Evolutionary conservation across 352 stramenopile genomes (phyloP), one percentile per base, ranked within the genome.

Genomic region (Pythium biforme): DNA sequence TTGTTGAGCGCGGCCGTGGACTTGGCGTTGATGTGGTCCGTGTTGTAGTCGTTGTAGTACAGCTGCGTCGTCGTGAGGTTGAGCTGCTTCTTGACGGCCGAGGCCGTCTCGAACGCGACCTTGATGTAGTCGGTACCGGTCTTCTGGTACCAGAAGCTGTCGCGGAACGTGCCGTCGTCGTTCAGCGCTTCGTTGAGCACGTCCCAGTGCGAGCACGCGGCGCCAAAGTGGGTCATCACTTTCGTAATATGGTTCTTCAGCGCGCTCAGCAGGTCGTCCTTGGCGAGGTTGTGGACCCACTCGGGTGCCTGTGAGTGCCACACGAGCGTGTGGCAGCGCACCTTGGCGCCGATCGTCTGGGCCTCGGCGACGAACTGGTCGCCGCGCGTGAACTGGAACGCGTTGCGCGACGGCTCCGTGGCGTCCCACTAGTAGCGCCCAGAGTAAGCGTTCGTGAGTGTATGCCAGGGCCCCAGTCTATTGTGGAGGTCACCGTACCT

Each of bases 281-380:
- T 48, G n/a, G 41, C 41, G 41, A 48, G 41, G 41, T 48, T 48
- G n/a, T 48, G 41, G 41, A 48, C 41, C 41, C 41, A 48, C 41
- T 48, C n/a, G 6, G 41, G 41, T 3, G 41, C 41, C 41, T 48
- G 41, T 6, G 41, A 48, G 41, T 48, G 41, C 37, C 37, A 43
- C 37, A 43, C 37, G 37, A 43, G 37, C 17, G 37, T 43, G 37
- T 43, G 37, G 37, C 37, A 43, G 37, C 37, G 37, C 37, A 43
- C 37, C 37, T 43, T 43, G 14, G 37, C 37, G 14, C 37, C 41
- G 22, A 48, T 25, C 41, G 26, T 48, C 7, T 48, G 8, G 41
- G 41, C 41, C 22, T 48, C 41, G 22, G 41, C n/a, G n/a, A 48
- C 19, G 20, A 48, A 27, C 19, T 23, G n/a, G 22, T 48, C 41